Base-by-base conservation (phyloP, 352 stramenopile genomes). In the Globisporangium cederbergense region DNA sequence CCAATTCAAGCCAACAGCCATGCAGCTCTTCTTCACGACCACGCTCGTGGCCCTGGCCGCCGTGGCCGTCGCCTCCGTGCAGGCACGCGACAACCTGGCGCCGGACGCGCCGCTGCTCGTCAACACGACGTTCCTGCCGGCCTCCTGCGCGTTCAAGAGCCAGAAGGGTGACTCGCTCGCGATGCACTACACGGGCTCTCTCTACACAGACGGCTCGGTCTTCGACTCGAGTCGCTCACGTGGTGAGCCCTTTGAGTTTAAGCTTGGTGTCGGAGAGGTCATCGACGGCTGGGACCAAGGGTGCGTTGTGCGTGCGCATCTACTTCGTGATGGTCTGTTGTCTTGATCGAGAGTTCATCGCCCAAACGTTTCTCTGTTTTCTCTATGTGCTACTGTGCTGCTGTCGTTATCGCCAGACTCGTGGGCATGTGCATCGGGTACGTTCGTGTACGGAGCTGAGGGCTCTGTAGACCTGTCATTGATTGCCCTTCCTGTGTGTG, bases 191-290 rank as follows among this genome's bases (percentile, higher is more conserved):
- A 98, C 92, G 51, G 97, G 97, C 46, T 98, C 86, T 22, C 75
- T 99, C 36, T 88, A 84, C 69, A 97, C 97, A 72, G 93, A 98
- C 75, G 96, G 97, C 58, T 97, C 87, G 64, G 94, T 98, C 69
- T 99, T 99, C 73, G 97, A 99, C 81, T 98, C 91, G 64, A 98
- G 91, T 28, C 83, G 98, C 60, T 91, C 98, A 64, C 95, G 97
- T 63, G 91, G 93, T 63, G 59, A 81, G 71, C 96, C 97, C 2
- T 98, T 98, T 53, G 93, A 96, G 28, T 99, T 99, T 70, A 93
- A 89, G 59, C 96, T 99, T 53, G 94, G 96, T 46, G 62, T 82
- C 18, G 92, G 95, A 14, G 86, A 95, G 71, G 96, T 98, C 32
- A 98, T 98, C 86, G 43, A n/a, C 16, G 43, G 43, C 16, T 49